Base-by-base conservation (phyloP, 2,329 filamentous ascomycete species). In the Aspergillus hortae region DNA sequence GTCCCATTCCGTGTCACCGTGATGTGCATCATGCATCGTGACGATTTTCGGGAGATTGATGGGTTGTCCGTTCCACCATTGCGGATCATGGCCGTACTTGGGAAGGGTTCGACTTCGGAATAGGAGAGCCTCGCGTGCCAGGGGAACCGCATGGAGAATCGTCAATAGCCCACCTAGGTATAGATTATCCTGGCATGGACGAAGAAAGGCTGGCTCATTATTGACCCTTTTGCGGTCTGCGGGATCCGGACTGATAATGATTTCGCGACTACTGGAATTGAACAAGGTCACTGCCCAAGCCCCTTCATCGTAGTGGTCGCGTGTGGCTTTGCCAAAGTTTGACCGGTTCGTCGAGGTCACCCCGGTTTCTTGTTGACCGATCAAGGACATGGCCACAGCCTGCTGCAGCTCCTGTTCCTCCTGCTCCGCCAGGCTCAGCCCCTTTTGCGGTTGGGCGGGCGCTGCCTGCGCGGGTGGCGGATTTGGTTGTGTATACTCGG, bases 1-100 rank as follows among this genome's bases (percentile, higher is more conserved):
- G 38, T 75, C 70, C 57, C 67, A 67, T 35, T 73, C 66, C 17
- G 61, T 63, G 33, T 70, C 65, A 4, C 64, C 63, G 9, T 64
- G 62, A 7, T 62, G 59, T 27, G 66, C 61, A 51, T 71, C 66
- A 25, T 68, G 61, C 14, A 74, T 61, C 46, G 78, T 74, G n/a
- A 83, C 74, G 19, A 80, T 77, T 44, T 75, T 77, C 3, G 79
- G 73, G 12, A 77, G 65, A 27, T 75, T 69, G 23, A 82, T 78
- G 0, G 75, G 64, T 27, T 74, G 75, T 17, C 84, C 84, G 59
- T 78, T 80, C 83, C 84, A 87, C 84, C 84, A 87, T 10, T 83
- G 78, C 1, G 73, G 58, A 53, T 84, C 77, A 48, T 77, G 66
- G 41, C 80, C 81, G 59, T 86, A 86, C 52, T 79, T 72, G 2